Conservation (phyloP, 169 alveolate species). For the Toxoplasma gondii region DNA sequence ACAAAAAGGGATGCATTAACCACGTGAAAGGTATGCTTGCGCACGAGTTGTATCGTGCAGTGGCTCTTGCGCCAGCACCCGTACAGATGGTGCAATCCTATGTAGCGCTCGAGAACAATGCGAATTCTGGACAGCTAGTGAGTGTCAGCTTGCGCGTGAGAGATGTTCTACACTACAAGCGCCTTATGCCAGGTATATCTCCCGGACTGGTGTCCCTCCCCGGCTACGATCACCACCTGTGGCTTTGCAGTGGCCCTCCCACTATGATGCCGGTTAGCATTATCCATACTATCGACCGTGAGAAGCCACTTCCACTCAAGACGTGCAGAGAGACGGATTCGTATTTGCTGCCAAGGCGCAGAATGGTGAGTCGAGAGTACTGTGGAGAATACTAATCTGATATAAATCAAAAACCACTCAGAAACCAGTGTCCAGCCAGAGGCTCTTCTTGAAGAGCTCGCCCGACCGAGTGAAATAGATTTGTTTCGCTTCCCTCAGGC, state of each 20-base stretch:
- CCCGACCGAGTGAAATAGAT: slow-evolving; percentile 14
- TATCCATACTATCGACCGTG: neutral
- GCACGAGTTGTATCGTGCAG: neutral
- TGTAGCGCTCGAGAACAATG: slow-evolving; percentile 1
- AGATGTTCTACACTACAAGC: neutral
- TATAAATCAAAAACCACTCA: neutral
- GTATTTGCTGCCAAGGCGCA: slow-evolving; percentile 32
- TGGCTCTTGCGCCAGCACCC: neutral
- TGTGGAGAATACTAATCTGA: neutral
- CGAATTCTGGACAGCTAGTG: slow-evolving; percentile 22
- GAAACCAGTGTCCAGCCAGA: neutral
- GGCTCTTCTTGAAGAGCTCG: neutral
- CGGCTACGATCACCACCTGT: slow-evolving; percentile 1
- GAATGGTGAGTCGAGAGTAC: neutral
- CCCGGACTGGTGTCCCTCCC: slow-evolving; percentile 44
- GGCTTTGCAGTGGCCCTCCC: slow-evolving; percentile 46
- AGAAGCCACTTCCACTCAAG: neutral
- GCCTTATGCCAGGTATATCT: neutral
- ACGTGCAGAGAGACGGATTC: slow-evolving; percentile 27
- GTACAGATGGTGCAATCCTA: slow-evolving; percentile 36
- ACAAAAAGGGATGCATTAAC: neutral
- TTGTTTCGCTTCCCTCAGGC: slow-evolving; percentile 3
- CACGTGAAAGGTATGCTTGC: neutral
- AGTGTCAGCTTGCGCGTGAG: neutral
- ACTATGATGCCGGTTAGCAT: slow-evolving; percentile 43